Conservation (phyloP, 1,284 basidiomycete genomes). For the Cryptococcus sp. region DNA sequence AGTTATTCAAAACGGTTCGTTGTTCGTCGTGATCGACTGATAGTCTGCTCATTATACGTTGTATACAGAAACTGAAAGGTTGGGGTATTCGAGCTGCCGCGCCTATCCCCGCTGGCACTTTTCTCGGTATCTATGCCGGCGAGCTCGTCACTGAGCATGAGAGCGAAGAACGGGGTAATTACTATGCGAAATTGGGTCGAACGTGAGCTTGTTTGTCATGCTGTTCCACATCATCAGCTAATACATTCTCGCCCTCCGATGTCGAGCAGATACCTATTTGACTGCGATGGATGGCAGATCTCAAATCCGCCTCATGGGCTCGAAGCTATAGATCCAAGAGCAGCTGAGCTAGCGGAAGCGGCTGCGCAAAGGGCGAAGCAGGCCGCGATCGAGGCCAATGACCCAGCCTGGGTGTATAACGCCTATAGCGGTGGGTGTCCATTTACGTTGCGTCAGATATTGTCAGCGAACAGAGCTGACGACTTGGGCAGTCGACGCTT, state of each 20-base stretch:
- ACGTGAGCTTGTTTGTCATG: constrained; percentile 54
- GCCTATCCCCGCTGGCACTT: constrained; percentile 68
- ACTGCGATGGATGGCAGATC: constrained; percentile 74
- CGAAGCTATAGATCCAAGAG: constrained; percentile 38
- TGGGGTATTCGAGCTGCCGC: constrained; percentile 75
- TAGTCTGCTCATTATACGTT: constrained; percentile 1
- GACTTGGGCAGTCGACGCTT: constrained; percentile 72
- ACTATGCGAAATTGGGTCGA: constrained; percentile 72
- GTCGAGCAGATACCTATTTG: constrained; percentile 66
- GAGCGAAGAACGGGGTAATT: constrained; percentile 64
- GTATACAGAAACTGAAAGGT: constrained; percentile 59
- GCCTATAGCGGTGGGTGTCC: constrained; percentile 45
- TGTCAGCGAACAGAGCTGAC: constrained; percentile 20
- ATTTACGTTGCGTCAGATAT: neutral
- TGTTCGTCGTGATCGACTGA: neutral
- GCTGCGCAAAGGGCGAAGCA: constrained; percentile 23
- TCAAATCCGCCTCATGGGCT: constrained; percentile 48
- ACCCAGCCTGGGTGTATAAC: constrained; percentile 40
- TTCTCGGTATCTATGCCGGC: constrained; percentile 80
- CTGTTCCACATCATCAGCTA: neutral
- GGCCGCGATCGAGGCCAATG: constrained; percentile 42
- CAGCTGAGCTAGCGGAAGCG: constrained; percentile 33
- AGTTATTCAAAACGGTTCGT: constrained; percentile 60
- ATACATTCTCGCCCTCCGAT: neutral
- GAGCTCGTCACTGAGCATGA: constrained; percentile 72